These are phyloP conservation scores for Zymoseptoria ardabiliae DNA, from an alignment of 2,329 filamentous ascomycete species.

Conservation along the genomic window DNA sequence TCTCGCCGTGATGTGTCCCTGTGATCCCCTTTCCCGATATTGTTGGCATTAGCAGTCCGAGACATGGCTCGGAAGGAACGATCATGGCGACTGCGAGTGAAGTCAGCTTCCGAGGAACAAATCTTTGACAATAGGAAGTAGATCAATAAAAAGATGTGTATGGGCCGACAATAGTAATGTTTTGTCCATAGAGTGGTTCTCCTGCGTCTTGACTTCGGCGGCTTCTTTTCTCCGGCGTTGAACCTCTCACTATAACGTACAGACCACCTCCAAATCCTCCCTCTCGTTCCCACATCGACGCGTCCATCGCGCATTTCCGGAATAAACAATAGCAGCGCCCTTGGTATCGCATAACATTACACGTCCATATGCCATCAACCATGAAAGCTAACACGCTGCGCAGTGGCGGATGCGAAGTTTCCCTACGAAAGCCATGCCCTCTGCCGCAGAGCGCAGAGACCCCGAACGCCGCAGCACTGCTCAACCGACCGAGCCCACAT, in stretches of 20 bases:
- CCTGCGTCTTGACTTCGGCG: no score
- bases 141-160: background rate
- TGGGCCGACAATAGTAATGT: background rate
- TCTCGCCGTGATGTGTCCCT: background rate
- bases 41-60: background rate
- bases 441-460: slow-evolving; percentile 2
- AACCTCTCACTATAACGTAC: no score
- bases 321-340: background rate
- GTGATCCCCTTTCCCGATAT: background rate
- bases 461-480: slow-evolving; percentile 3
- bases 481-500: background rate
- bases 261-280: background rate
- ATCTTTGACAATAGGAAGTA: background rate
- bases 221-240: no score
- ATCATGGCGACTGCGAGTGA: background rate
- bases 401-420: slow-evolving; percentile 10
- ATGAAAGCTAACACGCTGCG: slow-evolving; percentile 8
- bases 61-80: background rate
- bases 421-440: background rate
- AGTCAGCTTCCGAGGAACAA: background rate
- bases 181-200: background rate
- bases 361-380: background rate
- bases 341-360: background rate
- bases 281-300: background rate
- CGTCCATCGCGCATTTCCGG: background rate